Base-by-base conservation (phyloP, 805 yeast genomes). In the Yarrowia hollandica region DNA sequence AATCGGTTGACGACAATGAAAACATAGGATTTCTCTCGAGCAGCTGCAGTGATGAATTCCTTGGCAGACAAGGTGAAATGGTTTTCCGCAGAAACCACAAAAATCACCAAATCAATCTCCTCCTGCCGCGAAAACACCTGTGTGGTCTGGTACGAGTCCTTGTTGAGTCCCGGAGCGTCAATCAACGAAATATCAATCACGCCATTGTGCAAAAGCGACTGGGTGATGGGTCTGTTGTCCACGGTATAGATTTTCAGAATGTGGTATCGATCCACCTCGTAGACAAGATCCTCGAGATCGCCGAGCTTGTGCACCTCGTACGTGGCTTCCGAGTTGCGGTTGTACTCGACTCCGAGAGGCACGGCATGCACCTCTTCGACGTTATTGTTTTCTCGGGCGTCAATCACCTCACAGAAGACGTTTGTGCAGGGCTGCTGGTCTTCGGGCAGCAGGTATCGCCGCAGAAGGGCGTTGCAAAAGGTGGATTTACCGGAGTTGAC, bases 341-440 rank as follows among this genome's bases (percentile, higher is more conserved):
- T 72, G 66, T 88, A 87, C 0, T 69, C 71, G 18, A 56, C 37
- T 15, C 69, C 72, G 10, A 74, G 69, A 50, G 83, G 81, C 18
- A 94, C 83, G 0, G 99, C 98, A 72, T 94, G 99, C 0, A 92
- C 97, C 70, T 91, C 96, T 72, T 95, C 97, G 14, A 82, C 67
- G 15, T 85, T 82, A 37, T 78, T 74, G 68, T 92, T 92, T 41
- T 84, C 88, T 18, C 82, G 75, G 10, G 90, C 89, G 70, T 94
- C 97, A 25, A 88, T 76, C 7, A 95, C 92, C 72, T 95, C 99
- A 70, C 97, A 91, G 67, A 95, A 95, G 0, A 94, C 97, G 62
- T 88, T 85, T 0, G 99, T 94, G 67, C 97, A 90, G 2, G 99
- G 99, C 69, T 94, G 96, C 68, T 94, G 99, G 72, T 94, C 99